A percentile compares a stretch with the other conserved stretches of the same genome.
Evolutionary conservation across 495 filamentous ascomycete genomes (phyloP).

Genomic region (Apiosordaria backusii): DNA sequence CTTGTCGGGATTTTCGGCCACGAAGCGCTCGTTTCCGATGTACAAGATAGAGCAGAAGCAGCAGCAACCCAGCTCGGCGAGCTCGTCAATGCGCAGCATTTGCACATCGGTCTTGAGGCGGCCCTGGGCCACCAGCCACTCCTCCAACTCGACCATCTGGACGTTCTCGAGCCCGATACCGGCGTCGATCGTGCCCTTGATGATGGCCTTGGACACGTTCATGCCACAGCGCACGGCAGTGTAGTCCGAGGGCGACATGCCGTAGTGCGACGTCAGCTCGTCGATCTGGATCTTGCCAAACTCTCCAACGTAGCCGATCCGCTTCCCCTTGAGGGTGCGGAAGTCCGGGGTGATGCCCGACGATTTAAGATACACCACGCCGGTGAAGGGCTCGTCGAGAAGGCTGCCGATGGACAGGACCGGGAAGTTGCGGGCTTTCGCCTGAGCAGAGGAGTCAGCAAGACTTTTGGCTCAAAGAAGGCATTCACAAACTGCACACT

Average conservation of each 20-base stretch:
- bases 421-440: constrained; percentile 67
- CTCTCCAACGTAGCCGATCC: constrained; percentile 68
- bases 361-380: constrained; percentile 65
- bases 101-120: constrained; percentile 60
- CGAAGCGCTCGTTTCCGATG: constrained; percentile 62
- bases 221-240: constrained; percentile 59
- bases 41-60: constrained; percentile 74
- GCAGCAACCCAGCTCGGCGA: constrained; percentile 69
- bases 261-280: constrained; percentile 68
- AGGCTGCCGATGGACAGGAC: constrained; percentile 65
- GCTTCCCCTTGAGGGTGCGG: constrained; percentile 64
- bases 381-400: constrained; percentile 69
- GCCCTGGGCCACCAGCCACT: constrained; percentile 59
- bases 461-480: background rate
- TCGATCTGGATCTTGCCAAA: constrained; percentile 77
- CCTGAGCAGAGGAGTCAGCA: constrained; percentile 38
- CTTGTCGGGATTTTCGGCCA: constrained; percentile 56
- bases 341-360: constrained; percentile 64
- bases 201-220: constrained; percentile 53
- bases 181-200: constrained; percentile 61
- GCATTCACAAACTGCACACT: background rate
- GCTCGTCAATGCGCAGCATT: constrained; percentile 71
- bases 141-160: constrained; percentile 70
- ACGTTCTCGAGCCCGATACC: constrained; percentile 71
- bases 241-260: constrained; percentile 66